Percentiles rank a stretch among this genome's conserved stretches.
Evolutionary conservation across 1,284 basidiomycete species (phyloP).

Genomic region (Papiliotrema flavescens): DNA sequence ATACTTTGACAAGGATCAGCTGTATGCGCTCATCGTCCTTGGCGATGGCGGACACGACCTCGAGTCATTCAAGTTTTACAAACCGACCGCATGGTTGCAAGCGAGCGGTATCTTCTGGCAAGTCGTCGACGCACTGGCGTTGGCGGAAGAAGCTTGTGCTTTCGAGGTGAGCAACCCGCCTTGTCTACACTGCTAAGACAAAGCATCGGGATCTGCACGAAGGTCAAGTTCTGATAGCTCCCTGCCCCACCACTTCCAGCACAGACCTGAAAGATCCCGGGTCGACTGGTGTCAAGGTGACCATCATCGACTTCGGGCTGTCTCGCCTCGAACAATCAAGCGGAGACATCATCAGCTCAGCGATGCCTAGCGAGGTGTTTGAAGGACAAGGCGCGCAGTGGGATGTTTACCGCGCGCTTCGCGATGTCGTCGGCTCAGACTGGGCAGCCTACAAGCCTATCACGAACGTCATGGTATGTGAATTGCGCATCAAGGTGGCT

Average conservation of each 20-base stretch:
- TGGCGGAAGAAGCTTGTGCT: slow-evolving; percentile 69
- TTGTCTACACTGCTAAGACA: not conserved
- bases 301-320: slow-evolving; percentile 91
- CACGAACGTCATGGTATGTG: slow-evolving; percentile 81
- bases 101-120: slow-evolving; percentile 90
- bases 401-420: slow-evolving; percentile 90
- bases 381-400: slow-evolving; percentile 87
- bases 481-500: not conserved
- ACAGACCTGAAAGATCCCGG: slow-evolving; percentile 28
- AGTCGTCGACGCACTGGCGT: slow-evolving; percentile 67
- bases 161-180: slow-evolving; percentile 69
- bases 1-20: slow-evolving; percentile 66
- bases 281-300: slow-evolving; percentile 63
- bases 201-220: slow-evolving; percentile 97
- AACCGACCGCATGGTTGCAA: slow-evolving; percentile 68
- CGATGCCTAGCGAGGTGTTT: slow-evolving; percentile 73
- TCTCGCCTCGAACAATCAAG: slow-evolving; percentile 63
- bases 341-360: slow-evolving; percentile 15
- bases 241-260: slow-evolving; percentile 33
- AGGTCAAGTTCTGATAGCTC: slow-evolving; percentile 89
- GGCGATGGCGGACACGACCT: slow-evolving; percentile 85
- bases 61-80: slow-evolving; percentile 68
- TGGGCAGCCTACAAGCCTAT: slow-evolving; percentile 74
- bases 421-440: slow-evolving; percentile 53
- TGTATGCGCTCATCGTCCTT: slow-evolving; percentile 83